A percentile compares a stretch with the other conserved stretches of the same genome.
These are phyloP conservation scores for Vitis labrusca DNA, from an alignment of 164 flowering plant species.

Conservation along the genomic window DNA sequence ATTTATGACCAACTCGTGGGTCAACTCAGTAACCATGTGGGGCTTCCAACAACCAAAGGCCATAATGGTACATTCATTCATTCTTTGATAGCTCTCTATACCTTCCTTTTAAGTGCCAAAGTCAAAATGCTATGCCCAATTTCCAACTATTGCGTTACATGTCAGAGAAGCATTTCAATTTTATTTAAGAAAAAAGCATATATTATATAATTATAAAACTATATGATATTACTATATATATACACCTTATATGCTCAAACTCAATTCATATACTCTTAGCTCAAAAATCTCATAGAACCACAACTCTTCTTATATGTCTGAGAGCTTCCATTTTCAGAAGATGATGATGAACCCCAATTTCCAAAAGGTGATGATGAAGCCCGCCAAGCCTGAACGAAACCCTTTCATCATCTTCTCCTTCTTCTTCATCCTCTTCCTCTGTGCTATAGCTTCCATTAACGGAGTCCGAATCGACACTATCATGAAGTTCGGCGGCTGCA, in stretches of 20 bases:
- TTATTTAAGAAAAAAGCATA: no score
- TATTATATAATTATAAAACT: no score
- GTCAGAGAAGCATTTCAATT: conserved; percentile 12
- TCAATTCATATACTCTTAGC: no score
- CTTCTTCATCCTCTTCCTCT: conserved; percentile 57
- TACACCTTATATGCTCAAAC: no score
- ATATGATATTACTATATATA: no score
- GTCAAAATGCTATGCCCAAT: conserved; percentile 19
- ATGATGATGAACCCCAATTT: not conserved
- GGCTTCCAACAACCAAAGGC: not conserved
- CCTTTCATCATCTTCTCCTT: conserved; percentile 45
- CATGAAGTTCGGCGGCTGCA: conserved; percentile 37
- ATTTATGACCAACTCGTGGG: no score
- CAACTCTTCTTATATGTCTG: not conserved
- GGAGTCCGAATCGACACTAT: conserved; percentile 55
- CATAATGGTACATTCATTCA: not conserved
- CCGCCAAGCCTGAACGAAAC: conserved; percentile 14
- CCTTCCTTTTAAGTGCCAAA: conserved; percentile 12
- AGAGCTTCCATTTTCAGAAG: no score
- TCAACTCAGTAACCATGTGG: no score
- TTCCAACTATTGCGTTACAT: conserved; percentile 20
- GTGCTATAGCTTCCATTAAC: conserved; percentile 63
- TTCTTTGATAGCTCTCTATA: not conserved
- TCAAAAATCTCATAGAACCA: not conserved
- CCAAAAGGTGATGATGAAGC: conserved; percentile 20